Percentiles rank a stretch among this genome's conserved stretches.
Conservation (phyloP, 108 stramenopile species). For the Conticribra guillardii region DNA sequence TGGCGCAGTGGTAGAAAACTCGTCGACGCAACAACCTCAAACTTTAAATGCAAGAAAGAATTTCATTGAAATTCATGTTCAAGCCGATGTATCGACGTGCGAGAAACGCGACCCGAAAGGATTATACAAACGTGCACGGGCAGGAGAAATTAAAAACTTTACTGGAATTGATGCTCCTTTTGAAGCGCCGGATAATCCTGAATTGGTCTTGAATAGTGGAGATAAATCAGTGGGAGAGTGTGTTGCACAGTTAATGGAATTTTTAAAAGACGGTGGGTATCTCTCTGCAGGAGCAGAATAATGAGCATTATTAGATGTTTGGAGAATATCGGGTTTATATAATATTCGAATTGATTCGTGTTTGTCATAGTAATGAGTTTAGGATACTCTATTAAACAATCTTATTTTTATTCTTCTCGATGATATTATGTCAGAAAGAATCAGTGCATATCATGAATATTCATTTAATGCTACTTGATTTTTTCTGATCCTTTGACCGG, state of each 20-base stretch:
- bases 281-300: constrained; percentile 2
- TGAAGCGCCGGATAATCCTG: constrained; percentile 80
- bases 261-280: constrained; percentile 34
- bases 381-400: no score
- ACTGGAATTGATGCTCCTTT: constrained; percentile 93
- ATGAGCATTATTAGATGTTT: neutral
- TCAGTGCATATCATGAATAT: no score
- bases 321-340: neutral
- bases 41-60: constrained; percentile 6
- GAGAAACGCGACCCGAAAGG: constrained; percentile 90
- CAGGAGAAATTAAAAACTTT: constrained; percentile 89
- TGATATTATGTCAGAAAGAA: no score
- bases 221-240: constrained; percentile 42
- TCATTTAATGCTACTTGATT: no score
- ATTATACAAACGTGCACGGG: constrained; percentile 80
- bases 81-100: constrained; percentile 77
- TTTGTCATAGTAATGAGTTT: no score
- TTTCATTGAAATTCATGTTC: constrained; percentile 87
- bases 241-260: constrained; percentile 21
- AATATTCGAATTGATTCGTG: no score
- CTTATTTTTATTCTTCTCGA: no score
- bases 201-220: constrained; percentile 64
- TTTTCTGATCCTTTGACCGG: no score
- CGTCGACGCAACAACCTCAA: neutral
- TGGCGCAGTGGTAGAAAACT: constrained; percentile 14